These are phyloP conservation scores for Pelargonium australe DNA, from an alignment of 441 rosid species.

Conservation along the genomic window DNA sequence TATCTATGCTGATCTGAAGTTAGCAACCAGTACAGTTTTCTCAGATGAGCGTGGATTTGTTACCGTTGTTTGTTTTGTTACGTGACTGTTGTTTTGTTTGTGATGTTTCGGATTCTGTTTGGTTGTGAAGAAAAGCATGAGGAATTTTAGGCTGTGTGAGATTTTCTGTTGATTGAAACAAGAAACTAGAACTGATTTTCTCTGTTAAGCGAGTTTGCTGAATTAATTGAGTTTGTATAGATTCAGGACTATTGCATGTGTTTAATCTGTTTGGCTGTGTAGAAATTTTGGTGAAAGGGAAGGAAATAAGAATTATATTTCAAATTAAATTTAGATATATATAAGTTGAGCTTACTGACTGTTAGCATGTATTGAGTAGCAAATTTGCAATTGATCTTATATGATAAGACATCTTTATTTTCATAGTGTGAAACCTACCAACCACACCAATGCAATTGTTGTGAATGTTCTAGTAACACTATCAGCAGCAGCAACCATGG, in stretches of 20 bases:
- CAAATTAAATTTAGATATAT: neutral
- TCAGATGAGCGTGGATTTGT: neutral
- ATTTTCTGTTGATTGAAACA: too few species aligned
- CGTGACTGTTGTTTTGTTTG: too few species aligned
- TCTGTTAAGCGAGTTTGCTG: too few species aligned
- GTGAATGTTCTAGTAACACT: neutral
- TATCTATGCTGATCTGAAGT: neutral
- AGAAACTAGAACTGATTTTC: too few species aligned
- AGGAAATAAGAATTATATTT: neutral
- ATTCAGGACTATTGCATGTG: neutral
- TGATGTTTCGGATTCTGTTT: too few species aligned
- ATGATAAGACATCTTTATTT: constrained; percentile 5
- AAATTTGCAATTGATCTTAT: neutral
- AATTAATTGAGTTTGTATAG: neutral
- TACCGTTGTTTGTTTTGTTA: too few species aligned
- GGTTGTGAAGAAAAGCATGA: too few species aligned
- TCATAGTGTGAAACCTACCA: neutral
- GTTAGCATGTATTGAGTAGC: neutral
- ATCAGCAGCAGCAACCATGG: neutral
- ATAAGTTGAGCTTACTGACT: constrained; percentile 1
- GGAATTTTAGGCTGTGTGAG: too few species aligned
- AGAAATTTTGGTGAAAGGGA: neutral
- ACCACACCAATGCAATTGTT: neutral
- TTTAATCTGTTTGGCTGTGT: neutral
- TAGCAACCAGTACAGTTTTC: neutral